Base-by-base conservation (phyloP, 108 stramenopile species). In the Stephanodiscus minutulus region DNA sequence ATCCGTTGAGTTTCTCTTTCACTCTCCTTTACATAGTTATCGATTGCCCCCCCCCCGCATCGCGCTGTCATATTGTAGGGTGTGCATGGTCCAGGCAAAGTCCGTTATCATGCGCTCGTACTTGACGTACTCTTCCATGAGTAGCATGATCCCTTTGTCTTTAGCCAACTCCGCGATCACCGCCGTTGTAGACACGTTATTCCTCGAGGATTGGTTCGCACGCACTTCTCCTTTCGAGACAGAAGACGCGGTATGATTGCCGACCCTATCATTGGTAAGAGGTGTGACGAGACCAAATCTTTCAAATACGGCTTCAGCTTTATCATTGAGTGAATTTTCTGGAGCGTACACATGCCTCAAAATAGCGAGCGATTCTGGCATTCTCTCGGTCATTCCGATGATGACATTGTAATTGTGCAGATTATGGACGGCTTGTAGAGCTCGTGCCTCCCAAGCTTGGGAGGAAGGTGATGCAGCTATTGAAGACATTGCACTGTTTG, bases 301-400 rank as follows among this genome's bases (percentile, higher is more conserved):
- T 22, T 55, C 7, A 11, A 11, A 43, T 24, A 36, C 56, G 20
- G 44, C 43, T 21, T 58, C 37, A 12, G 35, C 55, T 25, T 68
- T 25, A 25, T 12, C 55, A 39, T 20, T 27, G 15, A 36, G 41
- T 15, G 17, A 8, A 59, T 50, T 52, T 29, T 47, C 41, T 44
- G 28, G 5, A 1, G 72, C 75, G 21, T 85, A 48, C 5, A 78
- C 62, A 43, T 79, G 68, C 59, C 74, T 64, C 28, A 87, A 27
- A 11, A 87, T 50, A 24, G 78, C 62, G 70, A 87, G 69, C 12
- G 83, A 82, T 41, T 82, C 57, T 4, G 57, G 21, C 84, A 87
- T 85, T 7, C 64, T 60, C 65, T 87, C 87, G 13, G 83, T 77
- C 66, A 83, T 73, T 5, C 87, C 84, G 50, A 87, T 54, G 8